These are phyloP conservation scores for Metschnikowia vanudenii DNA, from an alignment of 805 yeast species.

Conservation along the genomic window DNA sequence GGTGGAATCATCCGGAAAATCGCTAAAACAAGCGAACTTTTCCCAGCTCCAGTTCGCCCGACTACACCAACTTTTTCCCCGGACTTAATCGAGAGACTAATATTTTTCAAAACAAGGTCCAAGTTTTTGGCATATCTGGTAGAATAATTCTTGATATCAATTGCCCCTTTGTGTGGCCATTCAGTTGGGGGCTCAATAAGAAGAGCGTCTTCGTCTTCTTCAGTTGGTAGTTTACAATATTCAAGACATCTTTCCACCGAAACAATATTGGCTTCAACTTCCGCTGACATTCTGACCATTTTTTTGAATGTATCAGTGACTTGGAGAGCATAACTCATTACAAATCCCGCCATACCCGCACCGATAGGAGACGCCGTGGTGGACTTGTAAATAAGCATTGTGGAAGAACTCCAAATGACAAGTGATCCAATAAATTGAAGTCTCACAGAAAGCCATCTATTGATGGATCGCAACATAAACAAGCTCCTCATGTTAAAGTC, in stretches of 20 bases:
- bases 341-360: conserved; percentile 62
- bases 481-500: conserved; percentile 49
- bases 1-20: conserved; percentile 27
- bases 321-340: conserved; percentile 62
- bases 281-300: conserved; percentile 61
- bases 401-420: conserved; percentile 51
- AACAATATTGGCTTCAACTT: conserved; percentile 61
- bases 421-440: conserved; percentile 60
- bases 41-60: conserved; percentile 74
- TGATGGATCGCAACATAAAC: conserved; percentile 51
- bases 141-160: conserved; percentile 50
- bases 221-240: conserved; percentile 48
- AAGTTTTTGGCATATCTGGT: conserved; percentile 81
- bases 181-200: conserved; percentile 5
- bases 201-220: conserved; percentile 24
- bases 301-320: conserved; percentile 53
- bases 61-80: conserved; percentile 91
- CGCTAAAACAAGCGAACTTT: conserved; percentile 27
- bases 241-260: conserved; percentile 69
- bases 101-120: conserved; percentile 71
- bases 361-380: conserved; percentile 43
- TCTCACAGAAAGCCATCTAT: conserved; percentile 66
- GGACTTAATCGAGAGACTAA: conserved; percentile 62
- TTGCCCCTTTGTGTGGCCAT: conserved; percentile 17
- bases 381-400: conserved; percentile 43